Conservation (phyloP, 129 eudicot genomes). For the Deinandra increscens region DNA sequence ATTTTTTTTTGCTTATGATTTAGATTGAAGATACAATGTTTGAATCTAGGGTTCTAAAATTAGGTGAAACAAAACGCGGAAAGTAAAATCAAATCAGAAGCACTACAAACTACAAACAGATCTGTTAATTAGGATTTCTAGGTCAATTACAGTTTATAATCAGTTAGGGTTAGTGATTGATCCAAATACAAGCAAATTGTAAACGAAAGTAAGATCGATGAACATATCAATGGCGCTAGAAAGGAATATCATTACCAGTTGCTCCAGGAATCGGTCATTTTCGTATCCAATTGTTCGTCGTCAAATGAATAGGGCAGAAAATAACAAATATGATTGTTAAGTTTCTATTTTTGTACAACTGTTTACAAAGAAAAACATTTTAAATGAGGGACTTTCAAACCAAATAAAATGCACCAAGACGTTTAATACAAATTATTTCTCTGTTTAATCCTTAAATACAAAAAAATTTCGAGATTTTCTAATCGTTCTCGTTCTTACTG, state of each 20-base stretch:
- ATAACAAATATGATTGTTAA: too few species aligned
- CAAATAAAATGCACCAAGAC: too few species aligned
- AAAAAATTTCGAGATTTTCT: too few species aligned
- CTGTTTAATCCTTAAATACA: too few species aligned
- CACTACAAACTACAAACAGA: background rate
- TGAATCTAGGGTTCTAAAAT: background rate
- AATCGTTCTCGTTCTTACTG: too few species aligned
- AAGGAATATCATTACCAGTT: constrained; percentile 7
- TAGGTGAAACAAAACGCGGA: background rate
- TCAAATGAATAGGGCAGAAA: background rate
- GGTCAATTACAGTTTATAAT: background rate
- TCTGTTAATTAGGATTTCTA: background rate
- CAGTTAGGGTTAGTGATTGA: background rate
- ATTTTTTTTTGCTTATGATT: background rate
- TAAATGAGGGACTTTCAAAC: too few species aligned
- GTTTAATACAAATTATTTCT: too few species aligned
- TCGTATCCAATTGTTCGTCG: background rate
- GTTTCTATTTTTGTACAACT: too few species aligned
- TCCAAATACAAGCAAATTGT: background rate
- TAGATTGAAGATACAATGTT: constrained; percentile 7
- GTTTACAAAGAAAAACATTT: too few species aligned
- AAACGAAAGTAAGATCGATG: background rate
- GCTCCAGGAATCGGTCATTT: constrained; percentile 3
- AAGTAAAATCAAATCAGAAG: background rate
- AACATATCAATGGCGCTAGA: constrained; percentile 8